Evolutionary conservation across 257 asterid genomes (phyloP).

Genomic region (Thymus quinquecostatus): DNA sequence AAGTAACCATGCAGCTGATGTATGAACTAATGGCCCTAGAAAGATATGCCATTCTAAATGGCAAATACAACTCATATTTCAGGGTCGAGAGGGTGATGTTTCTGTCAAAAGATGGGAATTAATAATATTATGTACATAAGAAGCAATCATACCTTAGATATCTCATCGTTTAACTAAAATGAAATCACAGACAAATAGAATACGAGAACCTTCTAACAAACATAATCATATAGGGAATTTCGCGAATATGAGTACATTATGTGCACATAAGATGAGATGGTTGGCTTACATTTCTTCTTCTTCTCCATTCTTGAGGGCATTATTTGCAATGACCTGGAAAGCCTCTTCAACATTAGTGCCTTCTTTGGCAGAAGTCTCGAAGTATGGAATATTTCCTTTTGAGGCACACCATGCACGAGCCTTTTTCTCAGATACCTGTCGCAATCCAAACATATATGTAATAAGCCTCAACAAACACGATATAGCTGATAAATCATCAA

Average conservation of each 20-base stretch:
- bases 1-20: neutral
- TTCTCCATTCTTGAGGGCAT: conserved; percentile 89
- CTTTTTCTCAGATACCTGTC: conserved; percentile 95
- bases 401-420: conserved; percentile 99
- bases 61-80: neutral
- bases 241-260: neutral
- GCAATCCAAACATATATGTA: conserved; percentile 11
- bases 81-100: neutral
- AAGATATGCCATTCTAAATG: neutral
- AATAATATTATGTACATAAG: neutral
- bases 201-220: neutral
- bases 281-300: conserved; percentile 92
- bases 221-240: neutral
- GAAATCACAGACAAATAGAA: neutral
- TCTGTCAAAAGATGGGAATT: neutral
- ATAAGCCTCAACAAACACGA: conserved; percentile 4
- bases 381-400: conserved; percentile 94
- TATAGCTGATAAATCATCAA: neutral
- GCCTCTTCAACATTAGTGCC: conserved; percentile 97
- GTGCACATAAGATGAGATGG: neutral
- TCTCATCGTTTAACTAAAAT: neutral
- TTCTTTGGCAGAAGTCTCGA: conserved; percentile 98
- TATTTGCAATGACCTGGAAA: conserved; percentile 89
- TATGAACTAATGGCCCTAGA: neutral
- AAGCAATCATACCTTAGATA: neutral